A percentile compares a stretch with the other conserved stretches of the same genome.
Evolutionary conservation across 2,329 filamentous ascomycete genomes (phyloP).

Genomic region (Colletotrichum simmondsii): DNA sequence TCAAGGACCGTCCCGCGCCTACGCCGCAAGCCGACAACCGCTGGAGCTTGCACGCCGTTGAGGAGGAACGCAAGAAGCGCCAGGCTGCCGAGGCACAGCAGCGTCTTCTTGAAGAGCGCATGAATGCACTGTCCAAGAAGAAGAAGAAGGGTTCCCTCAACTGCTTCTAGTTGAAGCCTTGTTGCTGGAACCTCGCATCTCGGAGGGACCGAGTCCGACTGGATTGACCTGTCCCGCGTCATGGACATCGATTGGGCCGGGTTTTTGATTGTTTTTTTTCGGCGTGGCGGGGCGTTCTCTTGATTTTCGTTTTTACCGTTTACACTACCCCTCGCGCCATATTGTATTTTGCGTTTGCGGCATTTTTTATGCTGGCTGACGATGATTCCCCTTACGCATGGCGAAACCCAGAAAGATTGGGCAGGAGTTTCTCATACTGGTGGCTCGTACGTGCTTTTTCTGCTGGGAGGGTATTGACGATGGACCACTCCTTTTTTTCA

Average conservation of each 20-base stretch:
- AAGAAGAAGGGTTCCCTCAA: constrained; percentile 96
- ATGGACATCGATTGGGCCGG: neutral
- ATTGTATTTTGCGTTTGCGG: constrained; percentile 26
- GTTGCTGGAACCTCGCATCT: constrained; percentile 17
- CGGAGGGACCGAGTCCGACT: constrained; percentile 19
- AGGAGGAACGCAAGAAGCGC: constrained; percentile 95
- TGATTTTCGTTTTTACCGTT: constrained; percentile 14
- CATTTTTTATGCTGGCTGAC: constrained; percentile 29
- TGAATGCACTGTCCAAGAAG: constrained; percentile 91
- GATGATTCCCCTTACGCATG: constrained; percentile 35
- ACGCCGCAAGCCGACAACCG: constrained; percentile 65
- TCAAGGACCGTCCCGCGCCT: constrained; percentile 60
- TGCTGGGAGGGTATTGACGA: constrained; percentile 5
- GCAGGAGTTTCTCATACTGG: constrained; percentile 32
- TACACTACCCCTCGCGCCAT: constrained; percentile 27
- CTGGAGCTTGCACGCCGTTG: constrained; percentile 87
- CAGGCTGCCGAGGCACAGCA: constrained; percentile 89
- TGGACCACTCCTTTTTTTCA: constrained; percentile 4
- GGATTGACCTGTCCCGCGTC: constrained; percentile 38
- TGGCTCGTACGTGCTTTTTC: constrained; percentile 27
- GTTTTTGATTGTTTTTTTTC: neutral
- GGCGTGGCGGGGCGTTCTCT: constrained; percentile 1
- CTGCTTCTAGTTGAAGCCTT: constrained; percentile 79
- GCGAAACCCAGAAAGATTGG: constrained; percentile 29
- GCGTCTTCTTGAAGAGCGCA: constrained; percentile 91